These are phyloP conservation scores for Trichoderma hamatum DNA, from an alignment of 2,329 filamentous ascomycete genomes.

Conservation along the genomic window DNA sequence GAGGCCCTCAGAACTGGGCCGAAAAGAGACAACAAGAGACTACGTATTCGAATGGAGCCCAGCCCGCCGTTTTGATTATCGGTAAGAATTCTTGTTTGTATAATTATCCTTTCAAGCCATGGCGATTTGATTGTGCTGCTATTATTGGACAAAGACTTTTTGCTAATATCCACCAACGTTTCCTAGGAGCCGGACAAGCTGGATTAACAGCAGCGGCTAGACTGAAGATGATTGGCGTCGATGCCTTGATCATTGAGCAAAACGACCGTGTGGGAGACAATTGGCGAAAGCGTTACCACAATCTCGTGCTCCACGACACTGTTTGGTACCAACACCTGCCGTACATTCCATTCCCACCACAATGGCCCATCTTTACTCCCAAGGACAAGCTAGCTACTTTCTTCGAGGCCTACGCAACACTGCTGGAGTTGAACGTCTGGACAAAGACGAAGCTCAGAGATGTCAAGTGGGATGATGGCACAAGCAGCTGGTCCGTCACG, in stretches of 20 bases:
- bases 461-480: conserved; percentile 54
- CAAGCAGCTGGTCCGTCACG: conserved; percentile 58
- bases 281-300: conserved; percentile 65
- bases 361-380: conserved; percentile 71
- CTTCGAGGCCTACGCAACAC: conserved; percentile 65
- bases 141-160: neutral
- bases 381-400: conserved; percentile 73
- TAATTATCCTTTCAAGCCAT: neutral
- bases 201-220: conserved; percentile 61
- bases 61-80: conserved; percentile 64
- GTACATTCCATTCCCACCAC: conserved; percentile 64
- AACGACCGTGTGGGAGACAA: conserved; percentile 64
- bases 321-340: conserved; percentile 65
- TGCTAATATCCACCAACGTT: neutral
- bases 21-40: conserved; percentile 54
- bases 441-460: conserved; percentile 53
- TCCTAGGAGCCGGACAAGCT: conserved; percentile 60
- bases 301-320: conserved; percentile 69
- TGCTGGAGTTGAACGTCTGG: conserved; percentile 73
- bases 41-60: conserved; percentile 49
- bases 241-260: conserved; percentile 60
- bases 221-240: conserved; percentile 60
- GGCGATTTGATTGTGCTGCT: neutral
- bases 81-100: conserved; percentile 47
- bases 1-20: conserved; percentile 61